Conservation (phyloP, 768 basidiomycete genomes). For the Auricularia auricula-judae region DNA sequence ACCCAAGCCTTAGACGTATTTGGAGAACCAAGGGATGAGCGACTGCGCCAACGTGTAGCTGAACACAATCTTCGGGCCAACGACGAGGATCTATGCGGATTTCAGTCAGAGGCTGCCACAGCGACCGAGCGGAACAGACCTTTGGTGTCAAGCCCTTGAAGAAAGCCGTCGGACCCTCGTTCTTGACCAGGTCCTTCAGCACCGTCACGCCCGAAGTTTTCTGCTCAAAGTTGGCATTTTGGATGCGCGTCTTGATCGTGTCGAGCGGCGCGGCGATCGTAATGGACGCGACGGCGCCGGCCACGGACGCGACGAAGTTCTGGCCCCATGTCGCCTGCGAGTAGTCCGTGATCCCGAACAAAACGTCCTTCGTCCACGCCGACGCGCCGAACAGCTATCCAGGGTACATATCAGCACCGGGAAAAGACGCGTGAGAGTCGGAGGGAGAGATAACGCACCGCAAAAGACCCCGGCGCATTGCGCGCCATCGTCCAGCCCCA, state of each 20-base stretch:
- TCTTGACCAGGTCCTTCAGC: slow-evolving; percentile 72
- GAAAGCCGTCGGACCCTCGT: slow-evolving; percentile 75
- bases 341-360: slow-evolving; percentile 82
- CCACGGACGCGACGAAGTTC: slow-evolving; percentile 93
- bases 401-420: not conserved
- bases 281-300: slow-evolving; percentile 90
- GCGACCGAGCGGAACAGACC: slow-evolving; percentile 30
- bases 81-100: slow-evolving; percentile 69
- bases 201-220: slow-evolving; percentile 74
- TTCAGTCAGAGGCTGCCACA: not conserved
- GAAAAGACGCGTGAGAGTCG: not conserved
- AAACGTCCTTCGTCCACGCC: slow-evolving; percentile 86
- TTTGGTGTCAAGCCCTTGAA: slow-evolving; percentile 98
- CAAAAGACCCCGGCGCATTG: slow-evolving; percentile 92
- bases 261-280: slow-evolving; percentile 94
- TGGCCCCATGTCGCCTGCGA: slow-evolving; percentile 92
- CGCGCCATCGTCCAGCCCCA: slow-evolving; percentile 99
- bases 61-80: slow-evolving; percentile 96
- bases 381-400: slow-evolving; percentile 93
- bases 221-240: slow-evolving; percentile 93
- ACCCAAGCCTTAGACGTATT: slow-evolving; percentile 48
- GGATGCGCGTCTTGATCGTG: slow-evolving; percentile 93
- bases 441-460: slow-evolving; percentile 40
- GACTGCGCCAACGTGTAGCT: slow-evolving; percentile 95
- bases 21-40: slow-evolving; percentile 83